A percentile compares a stretch with the other conserved stretches of the same genome.
Evolutionary conservation across 83 land plant species (phyloP).

Genomic region (Picea mariana): DNA sequence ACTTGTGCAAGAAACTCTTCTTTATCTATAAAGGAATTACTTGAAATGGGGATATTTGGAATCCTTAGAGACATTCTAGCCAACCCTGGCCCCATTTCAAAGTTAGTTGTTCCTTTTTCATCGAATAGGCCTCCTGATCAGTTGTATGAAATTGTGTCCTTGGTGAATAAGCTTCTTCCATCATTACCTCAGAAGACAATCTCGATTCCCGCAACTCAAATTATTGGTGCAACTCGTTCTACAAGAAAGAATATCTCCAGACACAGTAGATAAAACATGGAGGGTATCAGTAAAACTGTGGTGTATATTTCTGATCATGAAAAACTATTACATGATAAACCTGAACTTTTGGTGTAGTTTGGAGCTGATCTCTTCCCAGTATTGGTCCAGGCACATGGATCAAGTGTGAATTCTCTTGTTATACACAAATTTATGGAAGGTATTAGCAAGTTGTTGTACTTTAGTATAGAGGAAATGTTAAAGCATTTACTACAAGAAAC

Average conservation of each 20-base stretch:
- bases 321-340: constrained; percentile 34
- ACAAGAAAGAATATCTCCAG: background rate
- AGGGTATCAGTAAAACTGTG: constrained; percentile 16
- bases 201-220: background rate
- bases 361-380: constrained; percentile 46
- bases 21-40: constrained; percentile 37
- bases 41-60: constrained; percentile 43
- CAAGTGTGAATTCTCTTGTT: constrained; percentile 43
- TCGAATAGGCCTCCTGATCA: constrained; percentile 48
- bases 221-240: background rate
- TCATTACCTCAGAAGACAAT: constrained; percentile 17
- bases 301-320: constrained; percentile 24
- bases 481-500: constrained; percentile 35
- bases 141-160: constrained; percentile 57
- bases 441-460: constrained; percentile 43
- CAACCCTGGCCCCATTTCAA: constrained; percentile 37
- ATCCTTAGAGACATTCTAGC: constrained; percentile 41
- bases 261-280: background rate
- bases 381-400: constrained; percentile 52
- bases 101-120: constrained; percentile 33
- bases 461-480: constrained; percentile 44
- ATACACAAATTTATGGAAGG: constrained; percentile 51
- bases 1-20: constrained; percentile 59
- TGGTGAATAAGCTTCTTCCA: constrained; percentile 80
- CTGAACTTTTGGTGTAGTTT: constrained; percentile 44